Evolutionary conservation across 2,329 filamentous ascomycete genomes (phyloP).

Genomic region (Scedosporium minutisporum): DNA sequence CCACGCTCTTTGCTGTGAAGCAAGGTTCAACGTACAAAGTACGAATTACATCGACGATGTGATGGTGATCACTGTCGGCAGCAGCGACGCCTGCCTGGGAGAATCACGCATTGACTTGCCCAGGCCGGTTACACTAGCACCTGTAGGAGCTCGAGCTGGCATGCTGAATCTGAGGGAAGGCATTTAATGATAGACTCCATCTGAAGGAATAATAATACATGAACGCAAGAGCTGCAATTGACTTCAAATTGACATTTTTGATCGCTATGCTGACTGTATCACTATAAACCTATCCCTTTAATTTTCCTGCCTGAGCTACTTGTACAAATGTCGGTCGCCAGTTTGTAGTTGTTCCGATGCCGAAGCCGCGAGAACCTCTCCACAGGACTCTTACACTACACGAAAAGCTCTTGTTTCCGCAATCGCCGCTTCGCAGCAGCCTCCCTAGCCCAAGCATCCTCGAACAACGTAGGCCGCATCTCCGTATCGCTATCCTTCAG

Average conservation of each 20-base stretch:
- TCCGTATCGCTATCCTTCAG: slow-evolving; percentile 50
- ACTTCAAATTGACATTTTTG: neutral
- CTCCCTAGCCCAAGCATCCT: slow-evolving; percentile 47
- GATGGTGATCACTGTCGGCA: too few relatives aligned
- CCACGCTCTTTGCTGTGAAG: too few relatives aligned
- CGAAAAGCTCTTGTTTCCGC: neutral
- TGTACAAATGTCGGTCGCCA: neutral
- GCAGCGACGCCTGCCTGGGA: too few relatives aligned
- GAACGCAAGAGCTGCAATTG: too few relatives aligned
- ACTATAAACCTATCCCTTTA: neutral
- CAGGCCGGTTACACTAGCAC: too few relatives aligned
- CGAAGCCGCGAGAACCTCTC: neutral
- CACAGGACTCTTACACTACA: neutral
- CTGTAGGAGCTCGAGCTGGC: too few relatives aligned
- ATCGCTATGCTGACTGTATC: neutral
- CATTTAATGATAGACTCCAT: too few relatives aligned
- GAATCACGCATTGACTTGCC: too few relatives aligned
- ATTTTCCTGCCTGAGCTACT: neutral
- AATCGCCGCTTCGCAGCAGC: neutral
- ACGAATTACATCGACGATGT: too few relatives aligned
- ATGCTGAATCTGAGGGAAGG: too few relatives aligned
- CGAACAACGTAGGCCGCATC: slow-evolving; percentile 56
- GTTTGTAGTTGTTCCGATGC: neutral
- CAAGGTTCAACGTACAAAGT: too few relatives aligned
- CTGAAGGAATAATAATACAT: too few relatives aligned